Evolutionary conservation across 805 yeast species (phyloP).

Genomic region (Jamesozyma piceae): DNA sequence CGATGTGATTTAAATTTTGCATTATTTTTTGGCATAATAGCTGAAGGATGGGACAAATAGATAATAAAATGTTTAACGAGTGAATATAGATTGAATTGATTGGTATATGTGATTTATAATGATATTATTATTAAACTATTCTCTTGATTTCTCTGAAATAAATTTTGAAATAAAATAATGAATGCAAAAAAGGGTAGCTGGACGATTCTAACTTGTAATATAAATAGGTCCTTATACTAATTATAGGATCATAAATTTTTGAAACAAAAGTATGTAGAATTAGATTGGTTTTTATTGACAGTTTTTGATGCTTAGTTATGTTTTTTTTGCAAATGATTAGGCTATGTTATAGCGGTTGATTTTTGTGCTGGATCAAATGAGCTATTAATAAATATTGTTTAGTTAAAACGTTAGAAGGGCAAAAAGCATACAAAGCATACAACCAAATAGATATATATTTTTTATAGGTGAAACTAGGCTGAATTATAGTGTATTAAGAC

Average conservation of each 20-base stretch:
- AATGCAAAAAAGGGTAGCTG: neutral
- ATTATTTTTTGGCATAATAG: slow-evolving; percentile 5
- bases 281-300: neutral
- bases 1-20: slow-evolving; percentile 3
- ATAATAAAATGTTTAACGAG: neutral
- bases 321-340: neutral
- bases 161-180: neutral
- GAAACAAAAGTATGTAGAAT: neutral
- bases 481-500: too few species aligned
- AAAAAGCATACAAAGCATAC: neutral
- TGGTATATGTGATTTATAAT: too few species aligned
- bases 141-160: too few species aligned
- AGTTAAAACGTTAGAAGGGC: neutral
- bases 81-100: neutral
- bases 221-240: neutral
- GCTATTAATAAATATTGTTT: neutral
- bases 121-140: too few species aligned
- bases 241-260: neutral
- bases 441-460: too few species aligned
- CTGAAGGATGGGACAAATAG: neutral
- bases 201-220: neutral
- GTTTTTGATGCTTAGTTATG: too few species aligned
- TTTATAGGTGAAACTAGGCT: too few species aligned
- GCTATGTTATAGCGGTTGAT: neutral
- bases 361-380: neutral